Conservation (phyloP, 495 filamentous ascomycete species). For the Neurospora discreta region DNA sequence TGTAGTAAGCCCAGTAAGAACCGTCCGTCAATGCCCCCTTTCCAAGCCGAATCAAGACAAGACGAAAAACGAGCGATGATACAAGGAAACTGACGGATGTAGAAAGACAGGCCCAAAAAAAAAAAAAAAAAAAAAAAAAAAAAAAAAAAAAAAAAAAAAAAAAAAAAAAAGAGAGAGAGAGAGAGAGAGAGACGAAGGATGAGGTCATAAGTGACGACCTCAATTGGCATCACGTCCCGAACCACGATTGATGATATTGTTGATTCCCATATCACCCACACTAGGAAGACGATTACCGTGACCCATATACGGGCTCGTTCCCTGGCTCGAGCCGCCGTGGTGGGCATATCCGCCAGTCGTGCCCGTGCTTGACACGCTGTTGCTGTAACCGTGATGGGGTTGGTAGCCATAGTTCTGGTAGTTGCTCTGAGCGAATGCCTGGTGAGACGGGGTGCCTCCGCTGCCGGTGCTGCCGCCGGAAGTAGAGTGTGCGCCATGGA, state of each 20-base stretch:
- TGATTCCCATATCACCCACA: constrained; percentile 45
- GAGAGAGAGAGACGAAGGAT: too few relatives aligned
- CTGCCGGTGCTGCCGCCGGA: constrained; percentile 19
- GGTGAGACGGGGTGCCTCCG: constrained; percentile 20
- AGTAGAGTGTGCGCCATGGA: constrained; percentile 21
- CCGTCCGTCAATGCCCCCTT: background rate
- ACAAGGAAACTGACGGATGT: background rate
- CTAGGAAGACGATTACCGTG: constrained; percentile 37
- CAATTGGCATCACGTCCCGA: constrained; percentile 5
- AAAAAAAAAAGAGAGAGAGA: too few relatives aligned
- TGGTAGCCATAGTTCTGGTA: constrained; percentile 11
- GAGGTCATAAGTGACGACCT: background rate
- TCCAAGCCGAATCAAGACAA: background rate
- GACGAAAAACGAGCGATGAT: constrained; percentile 4
- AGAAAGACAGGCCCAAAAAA: background rate
- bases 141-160: too few relatives aligned
- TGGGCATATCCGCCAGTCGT: constrained; percentile 13
- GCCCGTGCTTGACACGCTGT: constrained; percentile 28
- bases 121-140: too few relatives aligned
- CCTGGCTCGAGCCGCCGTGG: constrained; percentile 16
- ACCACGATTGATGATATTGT: constrained; percentile 41
- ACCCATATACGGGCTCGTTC: constrained; percentile 35
- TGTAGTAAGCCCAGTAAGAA: background rate
- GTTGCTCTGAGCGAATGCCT: constrained; percentile 13
- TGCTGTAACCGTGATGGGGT: constrained; percentile 31